Evolutionary conservation across 2,329 filamentous ascomycete species (phyloP).

Genomic region (Alternaria sp.): DNA sequence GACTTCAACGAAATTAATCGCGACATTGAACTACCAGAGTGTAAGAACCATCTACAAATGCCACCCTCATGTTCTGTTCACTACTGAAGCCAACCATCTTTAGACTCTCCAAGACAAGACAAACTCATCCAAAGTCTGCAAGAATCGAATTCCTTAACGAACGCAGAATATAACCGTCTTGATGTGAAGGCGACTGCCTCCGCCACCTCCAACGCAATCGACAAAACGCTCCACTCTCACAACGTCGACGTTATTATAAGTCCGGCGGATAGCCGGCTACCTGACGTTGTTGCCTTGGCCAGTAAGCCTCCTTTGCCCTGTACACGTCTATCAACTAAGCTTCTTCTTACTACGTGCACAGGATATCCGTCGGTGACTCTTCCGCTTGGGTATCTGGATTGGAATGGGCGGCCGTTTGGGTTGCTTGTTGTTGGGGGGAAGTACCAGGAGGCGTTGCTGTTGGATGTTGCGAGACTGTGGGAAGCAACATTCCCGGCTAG

Average conservation of each 20-base stretch:
- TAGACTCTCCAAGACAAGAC: fast-evolving
- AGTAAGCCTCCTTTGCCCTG: neutral
- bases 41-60: fast-evolving
- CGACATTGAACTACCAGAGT: neutral
- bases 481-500: too few species aligned
- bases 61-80: fast-evolving
- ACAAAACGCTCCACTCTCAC: fast-evolving
- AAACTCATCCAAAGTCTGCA: neutral
- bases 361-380: neutral
- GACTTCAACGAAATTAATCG: neutral
- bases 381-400: neutral
- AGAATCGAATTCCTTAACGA: neutral
- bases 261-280: neutral
- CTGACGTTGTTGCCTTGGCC: neutral
- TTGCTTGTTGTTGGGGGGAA: neutral
- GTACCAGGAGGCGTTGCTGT: fast-evolving
- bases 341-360: too few species aligned
- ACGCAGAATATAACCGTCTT: neutral
- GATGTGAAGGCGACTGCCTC: neutral
- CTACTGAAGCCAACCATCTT: fast-evolving
- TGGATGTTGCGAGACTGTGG: neutral
- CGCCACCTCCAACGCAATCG: neutral
- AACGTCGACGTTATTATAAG: neutral
- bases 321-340: neutral
- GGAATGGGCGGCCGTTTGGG: neutral